These are phyloP conservation scores for Hygrocybe coccinea DNA, from an alignment of 768 basidiomycete genomes.

Conservation along the genomic window DNA sequence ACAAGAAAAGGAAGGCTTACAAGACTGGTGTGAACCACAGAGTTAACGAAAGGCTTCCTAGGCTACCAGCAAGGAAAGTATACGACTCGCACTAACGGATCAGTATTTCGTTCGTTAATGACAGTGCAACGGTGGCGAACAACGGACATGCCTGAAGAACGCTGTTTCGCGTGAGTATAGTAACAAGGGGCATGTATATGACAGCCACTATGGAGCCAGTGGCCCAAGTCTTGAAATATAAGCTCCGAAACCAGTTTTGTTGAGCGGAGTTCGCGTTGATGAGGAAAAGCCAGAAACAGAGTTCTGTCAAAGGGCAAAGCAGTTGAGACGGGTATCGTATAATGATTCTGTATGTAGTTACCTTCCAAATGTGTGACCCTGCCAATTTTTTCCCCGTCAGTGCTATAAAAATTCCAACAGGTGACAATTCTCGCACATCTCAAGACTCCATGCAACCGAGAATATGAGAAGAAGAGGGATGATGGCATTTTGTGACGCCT, in stretches of 20 bases:
- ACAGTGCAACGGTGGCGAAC: neutral
- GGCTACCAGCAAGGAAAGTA: conserved; percentile 62
- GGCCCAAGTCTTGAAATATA: conserved; percentile 72
- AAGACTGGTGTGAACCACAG: conserved; percentile 70
- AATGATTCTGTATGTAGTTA: conserved; percentile 21
- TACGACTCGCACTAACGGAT: conserved; percentile 59
- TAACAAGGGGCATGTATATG: conserved; percentile 64
- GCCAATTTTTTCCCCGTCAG: neutral
- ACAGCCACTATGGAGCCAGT: conserved; percentile 58
- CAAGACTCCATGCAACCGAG: conserved; percentile 65
- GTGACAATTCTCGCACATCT: conserved; percentile 50
- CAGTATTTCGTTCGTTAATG: conserved; percentile 11
- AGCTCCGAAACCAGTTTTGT: conserved; percentile 72
- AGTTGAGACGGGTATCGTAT: neutral
- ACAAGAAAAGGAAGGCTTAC: conserved; percentile 34
- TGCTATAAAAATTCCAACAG: neutral
- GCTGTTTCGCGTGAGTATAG: conserved; percentile 56
- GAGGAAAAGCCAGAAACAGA: conserved; percentile 86
- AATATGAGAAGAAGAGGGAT: conserved; percentile 64
- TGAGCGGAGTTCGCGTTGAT: conserved; percentile 57
- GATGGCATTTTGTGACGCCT: conserved; percentile 41
- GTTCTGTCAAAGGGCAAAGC: conserved; percentile 42
- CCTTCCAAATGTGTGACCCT: conserved; percentile 82
- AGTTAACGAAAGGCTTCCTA: conserved; percentile 66
- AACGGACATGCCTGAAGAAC: conserved; percentile 48